Evolutionary conservation across 129 eudicot species (phyloP), one percentile per base, ranked within the genome.

Genomic region (Dittrichia graveolens): DNA sequence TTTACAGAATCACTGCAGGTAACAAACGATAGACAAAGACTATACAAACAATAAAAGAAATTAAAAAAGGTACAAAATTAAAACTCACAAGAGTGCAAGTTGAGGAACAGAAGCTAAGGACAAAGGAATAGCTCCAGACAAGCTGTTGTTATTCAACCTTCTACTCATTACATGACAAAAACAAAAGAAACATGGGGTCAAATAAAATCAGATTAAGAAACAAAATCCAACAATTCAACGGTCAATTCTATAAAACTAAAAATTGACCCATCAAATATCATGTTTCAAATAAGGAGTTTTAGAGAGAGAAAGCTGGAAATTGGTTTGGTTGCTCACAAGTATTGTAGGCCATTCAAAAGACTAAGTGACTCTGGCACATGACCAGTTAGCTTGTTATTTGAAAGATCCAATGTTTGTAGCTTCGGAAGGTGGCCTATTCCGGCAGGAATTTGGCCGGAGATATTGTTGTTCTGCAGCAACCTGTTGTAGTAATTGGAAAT

Each of bases 111-210:
- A 84, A 87, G 89, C 88, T 68, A 94, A 48, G 59, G 95, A 82
- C 81, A 77, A 75, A 62, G 98, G 97, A 68, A 90, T 87, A 73
- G 97, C 79, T 59, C 97, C 98, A 86, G 83, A 83, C 80, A 94
- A 82, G 89, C 84, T 94, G 81, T 94, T 94, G 82, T 94, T 90
- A 87, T 94, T 94, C 82, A 94, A 82, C 81, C 98, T 90, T 84
- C 98, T 90, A 81, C 79, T 72, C 77, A 75, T 82, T 65, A 82
- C 85, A 86, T 78, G 82, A 78, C 81, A 86, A 75, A 80, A 61
- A 65, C 44, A 58, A 57, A 40, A 77, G 40, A 79, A 71, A 80
- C 59, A 78, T 56, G 49, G 18, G 82, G 82, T 78, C 77, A 78
- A 71, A 78, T 58, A 64, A 6, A 50, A 69, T 75, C 84, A 69